These are phyloP conservation scores for Wallacemonas collosoma DNA, from an alignment of 208 protist species.

Conservation along the genomic window DNA sequence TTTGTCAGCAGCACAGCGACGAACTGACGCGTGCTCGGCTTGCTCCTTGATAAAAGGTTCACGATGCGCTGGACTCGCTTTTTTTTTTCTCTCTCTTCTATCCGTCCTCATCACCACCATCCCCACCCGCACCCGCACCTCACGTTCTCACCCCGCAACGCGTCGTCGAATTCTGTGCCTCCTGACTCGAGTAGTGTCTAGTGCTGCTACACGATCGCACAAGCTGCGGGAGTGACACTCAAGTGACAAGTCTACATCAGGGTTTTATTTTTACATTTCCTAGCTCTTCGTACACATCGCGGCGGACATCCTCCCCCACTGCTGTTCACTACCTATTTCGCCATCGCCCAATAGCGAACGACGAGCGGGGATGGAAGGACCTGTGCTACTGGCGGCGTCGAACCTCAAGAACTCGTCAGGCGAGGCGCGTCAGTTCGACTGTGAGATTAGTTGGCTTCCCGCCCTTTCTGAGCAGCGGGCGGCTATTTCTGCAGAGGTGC, in stretches of 20 bases:
- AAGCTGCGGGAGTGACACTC: too few species aligned
- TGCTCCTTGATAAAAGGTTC: too few species aligned
- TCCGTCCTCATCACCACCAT: neutral
- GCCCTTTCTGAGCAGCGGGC: constrained; percentile 9
- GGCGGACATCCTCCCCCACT: neutral
- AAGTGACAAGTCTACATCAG: too few species aligned
- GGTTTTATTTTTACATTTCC: neutral
- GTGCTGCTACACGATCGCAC: too few species aligned
- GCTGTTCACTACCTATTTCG: neutral
- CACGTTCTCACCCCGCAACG: too few species aligned
- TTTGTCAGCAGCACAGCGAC: too few species aligned
- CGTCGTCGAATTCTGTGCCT: too few species aligned
- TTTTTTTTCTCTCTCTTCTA: neutral
- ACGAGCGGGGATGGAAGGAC: constrained; percentile 1
- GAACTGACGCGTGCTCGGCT: too few species aligned
- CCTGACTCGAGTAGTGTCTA: too few species aligned
- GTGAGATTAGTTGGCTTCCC: constrained; percentile 12
- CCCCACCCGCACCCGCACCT: too few species aligned
- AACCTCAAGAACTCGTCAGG: constrained; percentile 7
- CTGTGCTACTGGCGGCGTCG: constrained; percentile 1
- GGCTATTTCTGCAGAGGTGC: constrained; percentile 15
- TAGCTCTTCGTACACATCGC: neutral
- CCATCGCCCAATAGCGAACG: neutral
- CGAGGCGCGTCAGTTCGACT: constrained; percentile 6
- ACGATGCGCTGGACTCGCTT: neutral